Evolutionary conservation across 768 basidiomycete species (phyloP).

Genomic region (Saitozyma podzolica): DNA sequence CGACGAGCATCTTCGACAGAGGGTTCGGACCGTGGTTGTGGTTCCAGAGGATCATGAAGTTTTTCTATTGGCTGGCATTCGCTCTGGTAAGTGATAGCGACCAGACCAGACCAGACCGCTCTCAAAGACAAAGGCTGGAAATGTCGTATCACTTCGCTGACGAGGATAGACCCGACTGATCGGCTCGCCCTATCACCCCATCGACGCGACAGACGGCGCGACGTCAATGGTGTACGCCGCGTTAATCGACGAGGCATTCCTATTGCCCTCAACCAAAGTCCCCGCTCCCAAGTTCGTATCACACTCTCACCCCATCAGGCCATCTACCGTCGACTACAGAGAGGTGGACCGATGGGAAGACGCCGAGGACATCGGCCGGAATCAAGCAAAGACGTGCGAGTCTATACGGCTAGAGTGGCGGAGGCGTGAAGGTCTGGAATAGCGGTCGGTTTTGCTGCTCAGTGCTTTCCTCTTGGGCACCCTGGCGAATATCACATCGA

Average conservation of each 20-base stretch:
- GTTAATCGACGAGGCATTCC: slow-evolving; percentile 24
- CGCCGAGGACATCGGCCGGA: slow-evolving; percentile 20
- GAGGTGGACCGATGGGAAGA: slow-evolving; percentile 36
- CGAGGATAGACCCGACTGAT: slow-evolving; percentile 26
- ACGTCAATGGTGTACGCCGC: slow-evolving; percentile 37
- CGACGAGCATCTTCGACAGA: slow-evolving; percentile 18
- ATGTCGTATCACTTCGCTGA: neutral
- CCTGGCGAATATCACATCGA: too few species aligned
- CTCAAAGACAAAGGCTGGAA: slow-evolving; percentile 3
- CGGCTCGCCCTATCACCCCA: slow-evolving; percentile 36
- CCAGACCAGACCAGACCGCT: too few species aligned
- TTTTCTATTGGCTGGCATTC: slow-evolving; percentile 27
- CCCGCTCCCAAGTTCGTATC: slow-evolving; percentile 27
- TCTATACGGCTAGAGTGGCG: slow-evolving; percentile 25
- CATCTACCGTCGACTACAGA: slow-evolving; percentile 24
- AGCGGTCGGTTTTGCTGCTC: neutral
- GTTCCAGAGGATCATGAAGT: slow-evolving; percentile 16
- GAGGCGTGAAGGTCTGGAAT: slow-evolving; percentile 31
- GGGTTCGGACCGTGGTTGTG: slow-evolving; percentile 17
- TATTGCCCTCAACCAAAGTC: slow-evolving; percentile 11
- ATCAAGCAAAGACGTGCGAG: slow-evolving; percentile 24
- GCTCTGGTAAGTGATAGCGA: slow-evolving; percentile 13
- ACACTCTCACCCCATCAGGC: slow-evolving; percentile 13
- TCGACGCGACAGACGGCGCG: slow-evolving; percentile 29
- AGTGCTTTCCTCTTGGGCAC: too few species aligned